phyloP scores from a whole-genome alignment of 371 early-diverging fungal genomes.

The Gilbertella persicaria region DNA sequence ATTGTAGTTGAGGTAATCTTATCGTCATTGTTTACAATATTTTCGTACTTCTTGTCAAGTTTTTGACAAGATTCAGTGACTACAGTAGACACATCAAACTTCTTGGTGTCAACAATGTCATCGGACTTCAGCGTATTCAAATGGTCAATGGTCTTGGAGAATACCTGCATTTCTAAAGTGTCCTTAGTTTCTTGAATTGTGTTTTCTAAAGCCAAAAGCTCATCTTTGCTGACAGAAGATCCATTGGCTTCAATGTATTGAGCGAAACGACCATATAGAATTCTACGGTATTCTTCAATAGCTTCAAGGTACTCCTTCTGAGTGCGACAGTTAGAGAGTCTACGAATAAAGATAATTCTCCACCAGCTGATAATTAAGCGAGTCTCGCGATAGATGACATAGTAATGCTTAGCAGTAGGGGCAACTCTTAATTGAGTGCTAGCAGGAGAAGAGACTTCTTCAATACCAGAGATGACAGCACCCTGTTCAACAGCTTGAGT shows the following conservation, averaged over 20 bases:
- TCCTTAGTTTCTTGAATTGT: conserved; percentile 16
- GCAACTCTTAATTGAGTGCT: conserved; percentile 10
- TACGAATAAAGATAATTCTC: conserved; percentile 27
- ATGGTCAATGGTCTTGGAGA: conserved; percentile 11
- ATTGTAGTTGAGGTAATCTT: not conserved
- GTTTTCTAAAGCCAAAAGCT: conserved; percentile 7
- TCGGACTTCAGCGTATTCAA: conserved; percentile 18
- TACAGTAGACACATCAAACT: conserved; percentile 6
- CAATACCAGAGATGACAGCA: conserved; percentile 21
- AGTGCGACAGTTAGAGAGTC: conserved; percentile 20
- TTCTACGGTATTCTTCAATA: conserved; percentile 27
- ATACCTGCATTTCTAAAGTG: conserved; percentile 15
- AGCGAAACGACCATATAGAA: conserved; percentile 17
- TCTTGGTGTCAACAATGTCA: conserved; percentile 4
- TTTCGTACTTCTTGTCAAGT: conserved; percentile 17
- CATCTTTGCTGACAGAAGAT: conserved; percentile 6
- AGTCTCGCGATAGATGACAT: conserved; percentile 14
- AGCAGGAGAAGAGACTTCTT: conserved; percentile 19
- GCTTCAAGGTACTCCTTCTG: conserved; percentile 28
- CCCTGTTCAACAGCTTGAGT: conserved; percentile 26
- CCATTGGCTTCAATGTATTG: conserved; percentile 23
- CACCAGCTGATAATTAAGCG: conserved; percentile 27
- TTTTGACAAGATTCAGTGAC: conserved; percentile 2
- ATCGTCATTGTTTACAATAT: conserved; percentile 5
- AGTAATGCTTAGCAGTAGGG: conserved; percentile 11